Conservation (phyloP, 176 grass and related monocot genomes). For the Tillandsia fasciculata region DNA sequence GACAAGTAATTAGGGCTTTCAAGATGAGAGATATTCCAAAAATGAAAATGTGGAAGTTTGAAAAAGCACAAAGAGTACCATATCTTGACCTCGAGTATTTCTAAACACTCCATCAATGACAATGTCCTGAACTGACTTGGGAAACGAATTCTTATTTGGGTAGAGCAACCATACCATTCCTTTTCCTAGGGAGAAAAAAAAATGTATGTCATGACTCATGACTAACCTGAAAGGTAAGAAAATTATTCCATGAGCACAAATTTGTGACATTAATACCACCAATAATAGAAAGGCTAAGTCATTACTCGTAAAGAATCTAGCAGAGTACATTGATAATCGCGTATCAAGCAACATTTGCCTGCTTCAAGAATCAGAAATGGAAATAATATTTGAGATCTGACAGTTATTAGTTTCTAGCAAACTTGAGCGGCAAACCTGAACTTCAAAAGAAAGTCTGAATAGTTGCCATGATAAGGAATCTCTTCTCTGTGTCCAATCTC, state of each 20-base stretch:
- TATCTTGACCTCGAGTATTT: conserved; percentile 15
- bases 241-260: conserved; percentile 12
- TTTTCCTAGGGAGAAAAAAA: conserved; percentile 43
- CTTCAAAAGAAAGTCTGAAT: too few species aligned
- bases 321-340: too few species aligned
- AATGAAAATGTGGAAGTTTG: conserved; percentile 7
- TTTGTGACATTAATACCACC: background rate
- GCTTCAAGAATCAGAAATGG: too few species aligned
- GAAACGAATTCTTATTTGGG: conserved; percentile 67
- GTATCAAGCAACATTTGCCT: too few species aligned
- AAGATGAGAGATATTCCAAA: background rate
- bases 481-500: too few species aligned
- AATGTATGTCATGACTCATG: conserved; percentile 1
- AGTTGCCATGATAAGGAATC: too few species aligned
- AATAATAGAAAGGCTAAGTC: too few species aligned
- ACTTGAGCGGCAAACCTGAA: too few species aligned
- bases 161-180: conserved; percentile 63
- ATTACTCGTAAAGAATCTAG: too few species aligned
- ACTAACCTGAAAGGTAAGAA: conserved; percentile 12
- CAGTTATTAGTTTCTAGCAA: too few species aligned
- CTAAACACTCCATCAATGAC: conserved; percentile 27
- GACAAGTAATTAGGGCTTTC: background rate
- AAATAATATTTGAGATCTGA: too few species aligned
- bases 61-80: conserved; percentile 19
- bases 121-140: conserved; percentile 63